Base-by-base conservation (phyloP, 2,329 filamentous ascomycete genomes). In the Arthroderma uncinatum region DNA sequence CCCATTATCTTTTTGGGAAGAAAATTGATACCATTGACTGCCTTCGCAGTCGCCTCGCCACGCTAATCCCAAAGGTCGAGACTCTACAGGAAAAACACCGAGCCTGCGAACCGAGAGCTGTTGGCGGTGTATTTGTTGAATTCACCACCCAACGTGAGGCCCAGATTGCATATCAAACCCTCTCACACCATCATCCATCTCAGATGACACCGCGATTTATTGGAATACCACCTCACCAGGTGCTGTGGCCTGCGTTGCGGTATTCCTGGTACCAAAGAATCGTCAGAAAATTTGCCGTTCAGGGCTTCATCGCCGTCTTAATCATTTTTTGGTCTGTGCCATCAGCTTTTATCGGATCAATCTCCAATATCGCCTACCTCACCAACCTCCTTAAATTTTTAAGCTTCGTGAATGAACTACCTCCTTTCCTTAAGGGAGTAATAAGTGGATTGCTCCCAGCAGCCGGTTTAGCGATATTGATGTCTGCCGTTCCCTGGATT, bases 1-100 rank as follows among this genome's bases (percentile, higher is more conserved):
- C 85, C 57, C 87, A 86, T 68, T 77, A 79, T 4, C 70, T 93
- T 21, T 80, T 91, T 62, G 87, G 90, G 63, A 85, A 89, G 68
- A 93, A 95, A 70, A 91, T 95, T 7, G 91, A 97, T 71, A 91
- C 89, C 0, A 95, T 97, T 66, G 81, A 89, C 56, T 95, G 86
- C 84, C 86, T 84, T 62, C 87, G 92, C 52, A 75, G 78, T 2
- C 84, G 92, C 68, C 79, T 96, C 19, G 79, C 83, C 53, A 81
- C 82, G 34, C 79, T 91, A 34, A 82, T 89, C 52, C 82, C 86
- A 2, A 78, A 86, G 57, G 83, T 89, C n/a, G 76, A 84, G 14
- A 72, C 77, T 19, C 77, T 82, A 10, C 88, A 93, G 67, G 76
- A 76, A 42, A 77, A 79, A 34, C 86, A 90, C 66, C 79, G 78